Evolutionary conservation across 495 filamentous ascomycete species (phyloP).

Genomic region (Penicillium simplicissimum): DNA sequence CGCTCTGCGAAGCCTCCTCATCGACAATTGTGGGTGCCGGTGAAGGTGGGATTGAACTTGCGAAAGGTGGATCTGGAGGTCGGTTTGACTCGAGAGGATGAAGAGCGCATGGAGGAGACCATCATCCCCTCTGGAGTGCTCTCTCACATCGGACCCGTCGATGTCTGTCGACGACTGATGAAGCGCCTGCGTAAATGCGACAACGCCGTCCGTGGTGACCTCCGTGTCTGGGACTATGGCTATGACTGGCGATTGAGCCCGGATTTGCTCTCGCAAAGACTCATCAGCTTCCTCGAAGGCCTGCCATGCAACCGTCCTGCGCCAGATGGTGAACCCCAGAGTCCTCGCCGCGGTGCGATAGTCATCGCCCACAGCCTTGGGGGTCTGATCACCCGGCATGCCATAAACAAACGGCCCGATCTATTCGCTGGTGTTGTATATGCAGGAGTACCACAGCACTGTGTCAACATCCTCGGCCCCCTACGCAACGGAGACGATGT

Average conservation of each 20-base stretch:
- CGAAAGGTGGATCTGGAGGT: constrained; percentile 91
- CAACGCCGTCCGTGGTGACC: constrained; percentile 66
- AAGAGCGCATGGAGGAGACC: constrained; percentile 77
- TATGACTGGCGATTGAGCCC: constrained; percentile 96
- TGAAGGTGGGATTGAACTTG: constrained; percentile 91
- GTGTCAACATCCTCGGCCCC: constrained; percentile 89
- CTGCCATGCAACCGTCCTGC: constrained; percentile 66
- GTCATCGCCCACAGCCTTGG: constrained; percentile 91
- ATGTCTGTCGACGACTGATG: constrained; percentile 80
- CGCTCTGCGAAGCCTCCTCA: constrained; percentile 81
- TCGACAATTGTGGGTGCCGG: constrained; percentile 86
- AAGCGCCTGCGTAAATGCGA: constrained; percentile 73
- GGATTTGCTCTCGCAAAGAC: constrained; percentile 65
- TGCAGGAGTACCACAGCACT: constrained; percentile 80
- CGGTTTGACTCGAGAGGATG: constrained; percentile 78
- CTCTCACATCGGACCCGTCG: constrained; percentile 86
- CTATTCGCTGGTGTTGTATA: constrained; percentile 86
- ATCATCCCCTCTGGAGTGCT: constrained; percentile 86
- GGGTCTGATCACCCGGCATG: constrained; percentile 86
- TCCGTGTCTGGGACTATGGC: constrained; percentile 86
- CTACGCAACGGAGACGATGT: constrained; percentile 90
- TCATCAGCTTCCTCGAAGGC: constrained; percentile 70
- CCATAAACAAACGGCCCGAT: constrained; percentile 83
- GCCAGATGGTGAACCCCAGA: constrained; percentile 2
- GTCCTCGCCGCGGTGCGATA: constrained; percentile 58